Evolutionary conservation across 2,329 filamentous ascomycete genomes (phyloP), one percentile per base, ranked within the genome.

Genomic region (Stemphylium beticola): DNA sequence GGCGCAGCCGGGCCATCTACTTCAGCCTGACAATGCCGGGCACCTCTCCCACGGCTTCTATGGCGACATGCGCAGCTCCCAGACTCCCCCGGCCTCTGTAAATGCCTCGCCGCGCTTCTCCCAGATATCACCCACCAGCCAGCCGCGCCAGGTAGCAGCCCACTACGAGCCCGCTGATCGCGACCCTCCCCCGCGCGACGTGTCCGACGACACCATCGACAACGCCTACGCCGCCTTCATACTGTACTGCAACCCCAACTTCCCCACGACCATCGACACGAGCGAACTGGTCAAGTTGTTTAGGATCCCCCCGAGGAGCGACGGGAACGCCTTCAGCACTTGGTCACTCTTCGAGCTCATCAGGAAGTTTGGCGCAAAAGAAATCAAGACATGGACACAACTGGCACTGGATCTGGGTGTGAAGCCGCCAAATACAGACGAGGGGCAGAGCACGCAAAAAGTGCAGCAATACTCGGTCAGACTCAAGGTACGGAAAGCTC

Each of bases 401-500:
- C 74, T 97, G 63, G 93, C 91, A 0, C 84, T 93, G 48, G 89
- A 89, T 66, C 80, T 97, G n/a, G 93, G 93, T 9, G 93, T 96
- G 14, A 91, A 96, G 68, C 89, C 89, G 3, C 92, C 92, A 2
- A 89, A 91, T 55, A 81, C 87, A 20, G 86, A 89, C 55, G 95
- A 93, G 73, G 90, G 91, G 22, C 90, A 96, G 77, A 96, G 92
- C 73, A 87, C 90, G 1, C 93, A 97, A 72, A 96, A 96, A 74
- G 89, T 97, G 53, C 92, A 96, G 73, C 93, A 97, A 74, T 97
- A 96, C 79, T 92, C 91, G 38, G 93, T 97, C 41, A 85, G 93
- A 54, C 79, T 97, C 53, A 97, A 97, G 85, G 91, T 93, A 76
- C 46, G 68, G 69, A 32, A 36, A 17, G 33, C 33, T 46, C 22